phyloP scores from a whole-genome alignment of 2,329 filamentous ascomycete species.

The Phaeosphaeriaceae sp. region DNA sequence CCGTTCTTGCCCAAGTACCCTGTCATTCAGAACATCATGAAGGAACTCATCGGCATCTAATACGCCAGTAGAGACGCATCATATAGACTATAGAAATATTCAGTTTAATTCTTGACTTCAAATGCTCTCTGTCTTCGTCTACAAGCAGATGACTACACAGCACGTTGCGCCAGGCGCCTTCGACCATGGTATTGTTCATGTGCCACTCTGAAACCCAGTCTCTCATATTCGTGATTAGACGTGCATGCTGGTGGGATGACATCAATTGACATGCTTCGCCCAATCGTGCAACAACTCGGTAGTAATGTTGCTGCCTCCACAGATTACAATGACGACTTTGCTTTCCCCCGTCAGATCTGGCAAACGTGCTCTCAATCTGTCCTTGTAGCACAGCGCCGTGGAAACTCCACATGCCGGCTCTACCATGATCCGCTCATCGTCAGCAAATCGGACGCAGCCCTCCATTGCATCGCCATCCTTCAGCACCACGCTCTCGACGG shows the following conservation, averaged over 20 bases:
- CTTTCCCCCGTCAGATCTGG: conserved; percentile 61
- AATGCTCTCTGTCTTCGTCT: too few species aligned
- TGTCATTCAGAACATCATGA: conserved; percentile 22
- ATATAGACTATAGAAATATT: neutral
- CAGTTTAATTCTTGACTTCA: too few species aligned
- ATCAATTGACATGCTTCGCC: neutral
- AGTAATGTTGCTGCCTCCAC: conserved; percentile 66
- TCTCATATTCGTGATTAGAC: too few species aligned
- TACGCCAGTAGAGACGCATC: neutral
- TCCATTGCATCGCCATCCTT: conserved; percentile 77
- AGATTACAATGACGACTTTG: conserved; percentile 84
- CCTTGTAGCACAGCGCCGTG: conserved; percentile 70
- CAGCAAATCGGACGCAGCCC: conserved; percentile 75
- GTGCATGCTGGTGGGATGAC: too few species aligned
- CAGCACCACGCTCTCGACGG: conserved; percentile 67
- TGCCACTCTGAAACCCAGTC: too few species aligned
- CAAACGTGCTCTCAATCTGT: conserved; percentile 61
- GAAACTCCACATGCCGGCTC: conserved; percentile 84
- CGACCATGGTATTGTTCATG: too few species aligned
- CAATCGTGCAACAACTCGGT: conserved; percentile 37
- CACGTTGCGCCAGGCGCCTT: too few species aligned
- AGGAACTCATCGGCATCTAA: neutral
- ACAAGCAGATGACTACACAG: too few species aligned
- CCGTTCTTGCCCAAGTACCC: conserved; percentile 30
- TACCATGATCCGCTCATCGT: conserved; percentile 80